These are phyloP conservation scores for Calonectria pteridis DNA, from an alignment of 2,329 filamentous ascomycete species.

Conservation along the genomic window DNA sequence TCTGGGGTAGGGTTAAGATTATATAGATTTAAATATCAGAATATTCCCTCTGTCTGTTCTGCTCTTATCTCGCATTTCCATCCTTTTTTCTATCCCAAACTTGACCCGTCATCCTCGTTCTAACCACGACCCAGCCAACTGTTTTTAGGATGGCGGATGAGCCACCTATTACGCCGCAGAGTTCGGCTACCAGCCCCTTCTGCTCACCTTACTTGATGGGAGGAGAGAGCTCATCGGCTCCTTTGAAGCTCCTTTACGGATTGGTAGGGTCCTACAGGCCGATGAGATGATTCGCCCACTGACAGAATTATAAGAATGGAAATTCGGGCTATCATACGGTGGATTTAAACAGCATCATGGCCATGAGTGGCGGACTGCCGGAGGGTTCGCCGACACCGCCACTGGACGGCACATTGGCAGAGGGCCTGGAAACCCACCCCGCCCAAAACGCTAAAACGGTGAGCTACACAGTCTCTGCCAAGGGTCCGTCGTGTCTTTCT, in stretches of 20 bases:
- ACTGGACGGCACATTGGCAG: background rate
- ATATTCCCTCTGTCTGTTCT: slow-evolving; percentile 6
- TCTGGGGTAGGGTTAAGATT: background rate
- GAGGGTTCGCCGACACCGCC: background rate
- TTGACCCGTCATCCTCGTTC: background rate
- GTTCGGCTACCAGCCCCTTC: slow-evolving; percentile 3
- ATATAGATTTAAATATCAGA: slow-evolving; percentile 20
- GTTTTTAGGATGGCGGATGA: slow-evolving; percentile 2
- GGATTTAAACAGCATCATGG: background rate
- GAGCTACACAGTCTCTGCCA: background rate
- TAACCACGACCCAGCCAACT: background rate
- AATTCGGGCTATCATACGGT: background rate
- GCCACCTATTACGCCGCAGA: background rate
- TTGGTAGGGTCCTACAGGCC: background rate
- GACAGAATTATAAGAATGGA: background rate
- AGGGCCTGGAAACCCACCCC: background rate
- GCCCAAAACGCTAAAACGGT: slow-evolving; percentile 10
- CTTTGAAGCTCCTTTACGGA: background rate
- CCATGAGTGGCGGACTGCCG: background rate
- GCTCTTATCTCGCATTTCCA: background rate
- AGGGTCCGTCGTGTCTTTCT: background rate
- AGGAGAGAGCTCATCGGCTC: background rate
- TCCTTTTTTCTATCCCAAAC: background rate
- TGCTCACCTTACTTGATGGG: background rate
- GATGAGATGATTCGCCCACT: background rate